Percentiles rank a stretch among this genome's conserved stretches.
Conservation (phyloP, 352 stramenopile species). For the Pelagophyceae sp. region DNA sequence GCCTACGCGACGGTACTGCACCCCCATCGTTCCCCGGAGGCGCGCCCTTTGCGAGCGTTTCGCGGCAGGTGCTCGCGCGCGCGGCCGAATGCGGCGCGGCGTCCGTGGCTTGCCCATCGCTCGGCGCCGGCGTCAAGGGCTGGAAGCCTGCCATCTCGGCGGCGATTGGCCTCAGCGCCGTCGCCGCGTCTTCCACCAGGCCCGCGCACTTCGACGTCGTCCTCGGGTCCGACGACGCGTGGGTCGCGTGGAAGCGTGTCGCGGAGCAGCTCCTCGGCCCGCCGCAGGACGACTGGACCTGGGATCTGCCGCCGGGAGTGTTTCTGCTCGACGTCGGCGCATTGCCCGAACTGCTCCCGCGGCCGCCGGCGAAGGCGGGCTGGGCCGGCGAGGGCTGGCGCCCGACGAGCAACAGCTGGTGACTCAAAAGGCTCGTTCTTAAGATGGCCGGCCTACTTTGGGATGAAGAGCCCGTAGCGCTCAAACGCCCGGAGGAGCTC, state of each 20-base stretch:
- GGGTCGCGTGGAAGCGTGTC: not conserved
- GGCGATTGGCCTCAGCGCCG: not conserved
- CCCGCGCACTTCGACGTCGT: not conserved
- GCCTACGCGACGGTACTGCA: not conserved
- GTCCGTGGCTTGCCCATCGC: not conserved
- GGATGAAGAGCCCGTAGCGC: not conserved
- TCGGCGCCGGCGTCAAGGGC: constrained; percentile 18
- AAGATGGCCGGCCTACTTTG: too few relatives aligned
- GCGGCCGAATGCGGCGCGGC: too few relatives aligned
- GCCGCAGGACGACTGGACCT: not conserved
- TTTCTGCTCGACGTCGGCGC: not conserved
- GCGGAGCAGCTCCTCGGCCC: not conserved
- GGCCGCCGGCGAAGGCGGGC: not conserved
- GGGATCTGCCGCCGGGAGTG: not conserved
- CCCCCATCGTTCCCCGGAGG: too few relatives aligned
- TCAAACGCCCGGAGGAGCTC: not conserved
- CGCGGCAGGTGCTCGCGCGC: too few relatives aligned
- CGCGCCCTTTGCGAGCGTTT: too few relatives aligned
- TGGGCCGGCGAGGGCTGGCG: constrained; percentile 2
- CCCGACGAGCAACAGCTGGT: constrained; percentile 2
- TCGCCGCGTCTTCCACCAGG: not conserved
- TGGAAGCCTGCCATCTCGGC: constrained; percentile 6
- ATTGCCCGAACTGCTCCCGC: not conserved
- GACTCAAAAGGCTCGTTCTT: not conserved
- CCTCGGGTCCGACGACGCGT: not conserved